Evolutionary conservation across 805 yeast genomes (phyloP), one percentile per base, ranked within the genome.

Genomic region (Ogataea saltuana): DNA sequence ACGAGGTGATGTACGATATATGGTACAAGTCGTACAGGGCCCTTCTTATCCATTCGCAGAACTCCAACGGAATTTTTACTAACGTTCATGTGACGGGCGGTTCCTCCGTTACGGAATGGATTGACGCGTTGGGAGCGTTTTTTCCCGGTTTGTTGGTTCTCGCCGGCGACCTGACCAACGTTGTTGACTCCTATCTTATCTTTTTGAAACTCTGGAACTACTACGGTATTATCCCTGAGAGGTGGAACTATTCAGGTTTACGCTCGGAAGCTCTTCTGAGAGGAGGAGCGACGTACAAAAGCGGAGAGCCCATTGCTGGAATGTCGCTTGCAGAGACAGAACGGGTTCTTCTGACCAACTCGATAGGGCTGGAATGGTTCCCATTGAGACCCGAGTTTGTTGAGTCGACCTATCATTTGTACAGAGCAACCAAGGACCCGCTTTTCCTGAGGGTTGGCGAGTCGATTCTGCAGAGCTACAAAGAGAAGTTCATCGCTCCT

Each of bases 301-400:
- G 45, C 18, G 57, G 59, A 6, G 53, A 54, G 34, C 18, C 49
- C 2, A 44, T 60, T 7, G 41, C 43, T 10, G 59, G 61, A 1
- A 46, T 59, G 19, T 43, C 53, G 22, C 9, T 29, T 3, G 55
- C 53, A 10, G 46, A 49, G 16, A 61, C 65, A 1, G 46, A 58
- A 18, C 57, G 58, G 21, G 33, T 54, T 2, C 31, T 60, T 11
- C 49, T 63, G 17, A 49, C 52, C 5, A 67, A 67, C 32, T 67
- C 77, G 1, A 64, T 85, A 3, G 68, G 77, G 0, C 65, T 88
- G 25, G 95, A 87, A 58, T 90, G 97, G 97, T 90, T 88, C 56
- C 96, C 97, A 2, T 68, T 90, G 33, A 69, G 98, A 42, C 98
- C 98, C 0, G 98, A 90, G 59, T 88, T 89, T 53, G 75, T 88